Evolutionary conservation across 345 rosid genomes (phyloP).

Genomic region (Murraya paniculata): DNA sequence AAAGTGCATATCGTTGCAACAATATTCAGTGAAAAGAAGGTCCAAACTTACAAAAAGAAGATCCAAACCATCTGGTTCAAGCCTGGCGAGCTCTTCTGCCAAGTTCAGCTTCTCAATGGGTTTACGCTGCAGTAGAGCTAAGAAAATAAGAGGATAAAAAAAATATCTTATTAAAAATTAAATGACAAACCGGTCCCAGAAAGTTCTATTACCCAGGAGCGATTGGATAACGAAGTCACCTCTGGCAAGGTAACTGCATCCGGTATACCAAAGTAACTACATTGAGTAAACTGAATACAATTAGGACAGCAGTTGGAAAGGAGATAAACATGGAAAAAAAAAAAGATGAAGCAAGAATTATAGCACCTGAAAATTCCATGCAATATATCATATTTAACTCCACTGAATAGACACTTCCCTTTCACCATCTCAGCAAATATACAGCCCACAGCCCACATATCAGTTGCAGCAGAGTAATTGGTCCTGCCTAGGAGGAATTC

Average conservation of each 20-base stretch:
- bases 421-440: slow-evolving; percentile 19
- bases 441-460: slow-evolving; percentile 20
- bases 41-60: slow-evolving; percentile 7
- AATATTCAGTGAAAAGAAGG: background rate
- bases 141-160: background rate
- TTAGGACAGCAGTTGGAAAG: background rate
- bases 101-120: background rate
- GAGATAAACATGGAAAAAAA: background rate
- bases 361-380: background rate
- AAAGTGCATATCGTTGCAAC: background rate
- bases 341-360: background rate
- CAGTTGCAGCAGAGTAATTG: background rate
- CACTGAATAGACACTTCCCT: background rate
- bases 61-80: slow-evolving; percentile 4
- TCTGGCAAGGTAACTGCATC: background rate
- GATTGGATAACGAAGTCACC: background rate
- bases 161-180: background rate
- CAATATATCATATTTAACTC: background rate
- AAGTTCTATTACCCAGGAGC: background rate
- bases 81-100: background rate
- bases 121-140: background rate
- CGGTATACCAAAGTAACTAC: background rate
- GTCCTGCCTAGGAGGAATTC: slow-evolving; percentile 10
- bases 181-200: background rate
- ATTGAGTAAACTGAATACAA: background rate